Evolutionary conservation across 305 asterid genomes (phyloP).

Genomic region (Vinca major): DNA sequence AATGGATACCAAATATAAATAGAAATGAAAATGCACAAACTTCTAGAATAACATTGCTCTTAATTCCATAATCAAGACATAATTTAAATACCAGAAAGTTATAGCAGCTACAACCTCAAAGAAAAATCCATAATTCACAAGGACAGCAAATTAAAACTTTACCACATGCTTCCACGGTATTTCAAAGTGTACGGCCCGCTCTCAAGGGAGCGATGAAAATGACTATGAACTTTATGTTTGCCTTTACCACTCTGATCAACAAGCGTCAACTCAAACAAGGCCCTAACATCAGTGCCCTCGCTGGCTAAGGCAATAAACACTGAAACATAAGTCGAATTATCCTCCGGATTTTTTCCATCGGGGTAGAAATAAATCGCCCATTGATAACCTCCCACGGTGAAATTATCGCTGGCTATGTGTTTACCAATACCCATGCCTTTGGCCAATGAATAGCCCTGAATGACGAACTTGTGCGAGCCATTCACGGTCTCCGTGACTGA

Average conservation of each 20-base stretch:
- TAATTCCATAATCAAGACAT: not conserved
- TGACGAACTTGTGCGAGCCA: constrained; percentile 78
- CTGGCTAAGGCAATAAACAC: constrained; percentile 86
- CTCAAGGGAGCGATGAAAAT: constrained; percentile 83
- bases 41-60: not conserved
- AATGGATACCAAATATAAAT: not conserved
- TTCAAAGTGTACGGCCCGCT: constrained; percentile 87
- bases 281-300: constrained; percentile 93
- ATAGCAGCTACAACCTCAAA: not conserved
- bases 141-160: not conserved
- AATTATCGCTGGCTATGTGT: constrained; percentile 86
- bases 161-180: constrained; percentile 96
- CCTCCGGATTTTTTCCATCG: constrained; percentile 90
- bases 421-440: constrained; percentile 94
- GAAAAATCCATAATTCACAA: not conserved
- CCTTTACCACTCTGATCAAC: constrained; percentile 96
- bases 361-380: constrained; percentile 98
- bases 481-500: constrained; percentile 78
- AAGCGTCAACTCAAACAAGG: constrained; percentile 81
- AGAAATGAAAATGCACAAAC: not conserved
- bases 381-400: constrained; percentile 80
- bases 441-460: constrained; percentile 83
- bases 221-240: constrained; percentile 91
- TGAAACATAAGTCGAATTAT: constrained; percentile 74
- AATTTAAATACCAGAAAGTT: not conserved